Base-by-base conservation (phyloP, 164 flowering plant genomes). In the Euptelea pleiosperma region DNA sequence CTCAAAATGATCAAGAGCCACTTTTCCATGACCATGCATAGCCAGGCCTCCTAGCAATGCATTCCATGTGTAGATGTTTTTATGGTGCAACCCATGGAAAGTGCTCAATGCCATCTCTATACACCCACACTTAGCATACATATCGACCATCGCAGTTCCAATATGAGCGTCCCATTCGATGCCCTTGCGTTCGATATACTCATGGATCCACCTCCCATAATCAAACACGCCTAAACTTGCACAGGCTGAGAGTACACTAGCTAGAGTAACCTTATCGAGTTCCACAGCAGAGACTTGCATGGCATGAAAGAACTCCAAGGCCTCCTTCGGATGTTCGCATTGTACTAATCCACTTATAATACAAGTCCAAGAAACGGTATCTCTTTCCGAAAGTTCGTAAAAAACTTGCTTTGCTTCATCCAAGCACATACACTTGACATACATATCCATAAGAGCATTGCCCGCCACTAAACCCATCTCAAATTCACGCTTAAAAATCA, bases 61-160 rank as follows among this genome's bases (percentile, higher is more conserved):
- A 70, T 80, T 80, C 82, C 82, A 79, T 12, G 79, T 66, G 48
- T 34, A 65, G 12, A 80, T 57, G 35, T 75, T 77, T 57, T 56
- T 66, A 18, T 24, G 55, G 8, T 41, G 55, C 64, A 73, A 55
- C 34, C 48, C 55, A 45, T 62, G 25, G 45, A 80, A 82, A 35
- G 55, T 61, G 18, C 42, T 18, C 56, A 72, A 21, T 30, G 82
- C 78, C 68, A 64, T 72, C 9, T 81, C 80, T 24, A 79, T 63
- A 51, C 74, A 73, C 2, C 86, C 89, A 64, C 84, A 84, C 43
- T 81, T 84, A 3, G 84, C 77, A 68, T 79, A 79, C 82, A 83
- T 79, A 62, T 81, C 84, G 22, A 81, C 54, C 75, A 83, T 42
- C 6, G 82, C 73, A 3, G 82, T 80, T 57, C 80, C 85, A 25